Conservation (phyloP, 768 basidiomycete species). For the Kwoniella botswanensis region DNA sequence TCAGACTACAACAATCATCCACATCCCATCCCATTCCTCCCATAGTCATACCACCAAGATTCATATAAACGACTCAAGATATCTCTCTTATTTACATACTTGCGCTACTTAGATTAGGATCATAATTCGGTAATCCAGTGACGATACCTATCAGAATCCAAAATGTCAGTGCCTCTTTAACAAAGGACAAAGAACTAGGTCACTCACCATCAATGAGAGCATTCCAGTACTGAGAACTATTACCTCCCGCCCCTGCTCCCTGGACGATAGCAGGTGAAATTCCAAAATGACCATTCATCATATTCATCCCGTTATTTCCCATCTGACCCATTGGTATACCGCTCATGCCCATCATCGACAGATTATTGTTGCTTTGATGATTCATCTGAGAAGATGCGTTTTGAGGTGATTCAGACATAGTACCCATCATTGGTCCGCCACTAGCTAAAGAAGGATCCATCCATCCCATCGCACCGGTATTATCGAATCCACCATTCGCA, state of each 20-base stretch:
- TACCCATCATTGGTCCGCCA: slow-evolving; percentile 16
- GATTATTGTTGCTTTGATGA: not conserved
- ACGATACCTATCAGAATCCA: slow-evolving; percentile 15
- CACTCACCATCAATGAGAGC: slow-evolving; percentile 24
- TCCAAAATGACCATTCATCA: not conserved
- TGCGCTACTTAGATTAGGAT: slow-evolving; percentile 2
- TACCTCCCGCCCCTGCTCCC: slow-evolving; percentile 24
- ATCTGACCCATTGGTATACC: not conserved
- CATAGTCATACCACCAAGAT: not conserved
- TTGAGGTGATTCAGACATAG: not conserved
- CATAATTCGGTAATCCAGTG: slow-evolving; percentile 17
- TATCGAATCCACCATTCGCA: slow-evolving; percentile 6
- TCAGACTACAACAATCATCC: not conserved
- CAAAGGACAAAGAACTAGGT: not conserved
- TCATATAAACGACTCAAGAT: not conserved
- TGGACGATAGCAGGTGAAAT: not conserved
- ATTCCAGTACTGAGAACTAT: slow-evolving; percentile 25
- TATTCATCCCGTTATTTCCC: not conserved
- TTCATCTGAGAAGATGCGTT: not conserved
- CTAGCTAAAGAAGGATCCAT: slow-evolving; percentile 23
- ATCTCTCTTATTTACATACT: not conserved
- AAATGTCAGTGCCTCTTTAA: not conserved
- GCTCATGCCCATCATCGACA: slow-evolving; percentile 8
- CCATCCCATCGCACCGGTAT: slow-evolving; percentile 19
- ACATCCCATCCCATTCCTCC: not conserved